Evolutionary conservation across 176 grass and related monocot species (phyloP).

Genomic region (Avena sativa): DNA sequence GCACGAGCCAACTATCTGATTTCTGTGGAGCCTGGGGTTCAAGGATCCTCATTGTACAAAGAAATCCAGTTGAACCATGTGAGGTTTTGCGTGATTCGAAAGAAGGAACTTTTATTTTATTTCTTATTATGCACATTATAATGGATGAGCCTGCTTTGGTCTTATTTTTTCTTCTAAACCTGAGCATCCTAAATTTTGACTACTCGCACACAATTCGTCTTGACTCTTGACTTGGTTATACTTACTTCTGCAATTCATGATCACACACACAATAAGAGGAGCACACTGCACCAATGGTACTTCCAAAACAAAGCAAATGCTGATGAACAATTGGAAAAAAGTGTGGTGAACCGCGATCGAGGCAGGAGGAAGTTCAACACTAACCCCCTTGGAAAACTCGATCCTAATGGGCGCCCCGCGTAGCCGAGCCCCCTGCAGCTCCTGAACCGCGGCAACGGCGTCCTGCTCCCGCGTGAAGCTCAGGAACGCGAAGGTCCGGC

Average conservation of each 20-base stretch:
- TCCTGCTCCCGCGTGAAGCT: conserved; percentile 67
- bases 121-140: conserved; percentile 11
- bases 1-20: background rate
- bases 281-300: conserved; percentile 4
- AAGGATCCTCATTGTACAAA: conserved; percentile 21
- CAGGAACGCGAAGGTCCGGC: conserved; percentile 83
- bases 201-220: background rate
- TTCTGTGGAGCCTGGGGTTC: conserved; percentile 4
- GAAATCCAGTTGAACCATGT: conserved; percentile 26
- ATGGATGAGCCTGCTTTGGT: background rate
- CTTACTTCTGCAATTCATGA: background rate
- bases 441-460: conserved; percentile 59
- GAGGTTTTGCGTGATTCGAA: conserved; percentile 7
- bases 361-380: conserved; percentile 63
- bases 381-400: conserved; percentile 99
- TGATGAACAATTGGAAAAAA: conserved; percentile 29
- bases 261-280: conserved; percentile 14
- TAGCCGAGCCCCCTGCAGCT: conserved; percentile 67
- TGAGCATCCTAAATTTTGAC: conserved; percentile 33
- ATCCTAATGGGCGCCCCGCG: conserved; percentile 77
- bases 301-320: conserved; percentile 34
- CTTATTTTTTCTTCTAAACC: background rate
- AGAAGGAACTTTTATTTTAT: background rate
- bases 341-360: conserved; percentile 27
- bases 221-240: conserved; percentile 23